phyloP scores from a whole-genome alignment of 2,329 filamentous ascomycete species.

The Diaporthe capsici region DNA sequence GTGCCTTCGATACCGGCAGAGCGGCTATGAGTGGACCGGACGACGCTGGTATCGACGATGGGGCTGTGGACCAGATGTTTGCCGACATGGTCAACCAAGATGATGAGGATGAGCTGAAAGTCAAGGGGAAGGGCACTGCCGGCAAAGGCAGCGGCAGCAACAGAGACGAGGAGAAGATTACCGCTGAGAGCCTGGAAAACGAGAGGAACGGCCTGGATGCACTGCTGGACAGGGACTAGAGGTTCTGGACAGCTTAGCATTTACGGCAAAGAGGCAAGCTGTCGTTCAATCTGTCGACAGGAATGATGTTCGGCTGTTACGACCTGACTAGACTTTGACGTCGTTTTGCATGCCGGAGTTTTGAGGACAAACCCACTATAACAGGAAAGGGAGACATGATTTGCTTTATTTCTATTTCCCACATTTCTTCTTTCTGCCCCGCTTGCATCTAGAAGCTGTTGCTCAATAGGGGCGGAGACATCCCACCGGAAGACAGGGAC shows the following conservation, averaged over 20 bases:
- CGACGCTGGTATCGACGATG: constrained; percentile 54
- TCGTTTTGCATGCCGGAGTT: constrained; percentile 31
- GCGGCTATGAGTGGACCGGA: constrained; percentile 14
- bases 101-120: constrained; percentile 59
- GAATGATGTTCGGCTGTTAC: constrained; percentile 14
- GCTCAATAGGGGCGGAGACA: not conserved
- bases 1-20: constrained; percentile 57
- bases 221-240: constrained; percentile 58
- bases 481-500: not conserved
- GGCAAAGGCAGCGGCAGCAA: not conserved
- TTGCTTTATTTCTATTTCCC: not conserved
- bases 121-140: constrained; percentile 49
- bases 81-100: constrained; percentile 68
- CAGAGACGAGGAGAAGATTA: constrained; percentile 47
- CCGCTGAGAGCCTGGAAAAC: constrained; percentile 59
- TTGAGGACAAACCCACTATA: constrained; percentile 13
- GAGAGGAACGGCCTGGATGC: constrained; percentile 64
- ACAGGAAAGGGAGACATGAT: constrained; percentile 2
- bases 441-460: constrained; percentile 33
- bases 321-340: not conserved
- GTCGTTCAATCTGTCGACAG: not conserved
- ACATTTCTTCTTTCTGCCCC: not conserved
- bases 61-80: constrained; percentile 69
- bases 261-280: not conserved
- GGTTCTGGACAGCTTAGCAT: not conserved